Conservation (phyloP, 257 asterid genomes). For the Linderniella brevidens region DNA sequence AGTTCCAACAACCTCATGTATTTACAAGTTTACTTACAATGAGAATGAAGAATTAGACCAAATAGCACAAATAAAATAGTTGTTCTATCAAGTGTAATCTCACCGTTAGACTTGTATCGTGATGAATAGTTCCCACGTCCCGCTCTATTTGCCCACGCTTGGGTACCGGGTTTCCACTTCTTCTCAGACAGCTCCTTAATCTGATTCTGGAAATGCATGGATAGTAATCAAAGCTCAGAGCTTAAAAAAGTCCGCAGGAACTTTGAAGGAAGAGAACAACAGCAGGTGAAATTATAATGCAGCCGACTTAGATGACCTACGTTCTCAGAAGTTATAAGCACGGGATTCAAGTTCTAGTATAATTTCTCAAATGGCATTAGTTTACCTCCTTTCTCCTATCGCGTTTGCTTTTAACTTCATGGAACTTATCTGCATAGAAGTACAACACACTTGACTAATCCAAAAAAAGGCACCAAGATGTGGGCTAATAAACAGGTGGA, state of each 20-base stretch:
- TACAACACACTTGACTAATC: slow-evolving; percentile 1
- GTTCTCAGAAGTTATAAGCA: not conserved
- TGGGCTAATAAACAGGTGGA: not conserved
- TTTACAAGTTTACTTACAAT: not conserved
- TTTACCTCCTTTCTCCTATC: slow-evolving; percentile 57
- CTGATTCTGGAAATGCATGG: slow-evolving; percentile 21
- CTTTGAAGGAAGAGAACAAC: not conserved
- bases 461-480: not conserved
- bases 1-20: not conserved
- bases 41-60: not conserved
- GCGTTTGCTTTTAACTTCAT: slow-evolving; percentile 52
- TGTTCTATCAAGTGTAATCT: slow-evolving; percentile 8
- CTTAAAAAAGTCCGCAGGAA: not conserved
- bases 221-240: not conserved
- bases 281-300: no score
- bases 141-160: slow-evolving; percentile 29
- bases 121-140: slow-evolving; percentile 28
- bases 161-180: slow-evolving; percentile 33
- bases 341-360: not conserved
- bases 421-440: slow-evolving; percentile 40
- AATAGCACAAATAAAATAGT: not conserved
- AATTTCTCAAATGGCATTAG: not conserved
- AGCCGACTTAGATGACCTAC: no score
- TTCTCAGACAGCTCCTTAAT: slow-evolving; percentile 34
- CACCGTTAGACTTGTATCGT: slow-evolving; percentile 31